These are phyloP conservation scores for Gremmenia infestans DNA, from an alignment of 2,329 filamentous ascomycete genomes.

Conservation along the genomic window DNA sequence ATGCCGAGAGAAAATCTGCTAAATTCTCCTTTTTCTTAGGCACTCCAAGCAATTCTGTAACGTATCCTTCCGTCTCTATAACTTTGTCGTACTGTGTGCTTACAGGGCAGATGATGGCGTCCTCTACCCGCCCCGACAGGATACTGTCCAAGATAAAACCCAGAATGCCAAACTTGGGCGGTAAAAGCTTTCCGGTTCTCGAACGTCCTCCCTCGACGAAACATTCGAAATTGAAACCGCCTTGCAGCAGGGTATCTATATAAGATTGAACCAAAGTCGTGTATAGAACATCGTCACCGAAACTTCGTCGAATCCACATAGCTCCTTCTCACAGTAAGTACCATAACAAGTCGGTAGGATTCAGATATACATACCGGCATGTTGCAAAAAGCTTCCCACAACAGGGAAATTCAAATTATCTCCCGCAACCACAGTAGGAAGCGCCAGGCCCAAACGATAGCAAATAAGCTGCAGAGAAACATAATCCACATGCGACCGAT, in stretches of 20 bases:
- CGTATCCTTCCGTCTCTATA: conserved; percentile 95
- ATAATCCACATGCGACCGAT: conserved; percentile 94
- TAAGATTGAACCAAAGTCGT: conserved; percentile 92
- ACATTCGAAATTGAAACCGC: conserved; percentile 92
- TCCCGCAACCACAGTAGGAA: conserved; percentile 89
- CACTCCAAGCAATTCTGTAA: conserved; percentile 86
- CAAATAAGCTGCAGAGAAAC: conserved; percentile 93
- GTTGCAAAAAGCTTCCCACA: conserved; percentile 84
- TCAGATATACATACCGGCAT: conserved; percentile 58
- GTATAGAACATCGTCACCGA: conserved; percentile 88
- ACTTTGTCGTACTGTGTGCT: conserved; percentile 99
- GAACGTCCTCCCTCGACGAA: conserved; percentile 96
- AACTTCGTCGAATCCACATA: conserved; percentile 92
- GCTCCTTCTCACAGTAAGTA: conserved; percentile 47
- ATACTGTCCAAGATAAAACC: conserved; percentile 89
- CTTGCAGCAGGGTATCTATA: conserved; percentile 84
- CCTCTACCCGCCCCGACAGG: conserved; percentile 79
- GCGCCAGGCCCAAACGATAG: conserved; percentile 81
- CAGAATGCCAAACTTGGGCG: conserved; percentile 93
- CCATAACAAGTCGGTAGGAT: neutral
- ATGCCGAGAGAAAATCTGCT: conserved; percentile 78
- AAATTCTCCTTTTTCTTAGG: conserved; percentile 96
- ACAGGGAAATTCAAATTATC: conserved; percentile 95
- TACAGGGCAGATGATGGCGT: conserved; percentile 91
- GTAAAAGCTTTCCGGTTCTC: conserved; percentile 85